Evolutionary conservation across 345 rosid species (phyloP).

Genomic region (Carallia pectinifolia): DNA sequence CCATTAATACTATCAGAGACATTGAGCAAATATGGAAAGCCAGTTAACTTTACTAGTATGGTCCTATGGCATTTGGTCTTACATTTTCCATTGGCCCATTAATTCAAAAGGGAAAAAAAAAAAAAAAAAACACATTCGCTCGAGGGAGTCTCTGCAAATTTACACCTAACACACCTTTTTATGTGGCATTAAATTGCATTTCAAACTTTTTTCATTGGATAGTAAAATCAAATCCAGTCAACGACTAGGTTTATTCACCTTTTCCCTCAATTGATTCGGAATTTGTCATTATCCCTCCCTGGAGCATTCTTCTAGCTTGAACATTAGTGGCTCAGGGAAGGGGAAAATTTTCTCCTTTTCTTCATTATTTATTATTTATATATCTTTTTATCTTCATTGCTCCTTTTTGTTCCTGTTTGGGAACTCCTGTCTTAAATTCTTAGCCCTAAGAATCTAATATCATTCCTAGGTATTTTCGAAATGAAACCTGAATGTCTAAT

Average conservation of each 20-base stretch:
- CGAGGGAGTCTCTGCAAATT: constrained; percentile 20
- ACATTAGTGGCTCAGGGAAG: neutral
- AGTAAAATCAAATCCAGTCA: constrained; percentile 1
- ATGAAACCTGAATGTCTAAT: neutral
- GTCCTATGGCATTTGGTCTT: neutral
- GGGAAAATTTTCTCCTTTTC: constrained; percentile 5
- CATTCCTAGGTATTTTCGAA: constrained; percentile 5
- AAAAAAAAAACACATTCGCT: constrained; percentile 16
- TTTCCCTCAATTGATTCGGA: constrained; percentile 7
- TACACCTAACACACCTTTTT: constrained; percentile 15
- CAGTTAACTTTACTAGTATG: constrained; percentile 13
- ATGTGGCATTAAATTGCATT: constrained; percentile 14
- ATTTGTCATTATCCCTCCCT: constrained; percentile 1
- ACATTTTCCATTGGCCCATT: constrained; percentile 15
- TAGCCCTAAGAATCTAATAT: constrained; percentile 8
- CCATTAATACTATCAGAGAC: constrained; percentile 13
- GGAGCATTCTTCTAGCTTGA: constrained; percentile 8
- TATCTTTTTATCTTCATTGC: constrained; percentile 10
- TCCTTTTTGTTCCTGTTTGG: constrained; percentile 8
- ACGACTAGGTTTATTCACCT: neutral
- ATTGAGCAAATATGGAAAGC: constrained; percentile 21
- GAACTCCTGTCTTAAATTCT: constrained; percentile 2
- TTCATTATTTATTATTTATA: constrained; percentile 19
- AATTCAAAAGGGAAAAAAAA: neutral
- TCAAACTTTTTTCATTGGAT: neutral